phyloP scores from a whole-genome alignment of 2,329 filamentous ascomycete genomes.

The Penicillium sp. region DNA sequence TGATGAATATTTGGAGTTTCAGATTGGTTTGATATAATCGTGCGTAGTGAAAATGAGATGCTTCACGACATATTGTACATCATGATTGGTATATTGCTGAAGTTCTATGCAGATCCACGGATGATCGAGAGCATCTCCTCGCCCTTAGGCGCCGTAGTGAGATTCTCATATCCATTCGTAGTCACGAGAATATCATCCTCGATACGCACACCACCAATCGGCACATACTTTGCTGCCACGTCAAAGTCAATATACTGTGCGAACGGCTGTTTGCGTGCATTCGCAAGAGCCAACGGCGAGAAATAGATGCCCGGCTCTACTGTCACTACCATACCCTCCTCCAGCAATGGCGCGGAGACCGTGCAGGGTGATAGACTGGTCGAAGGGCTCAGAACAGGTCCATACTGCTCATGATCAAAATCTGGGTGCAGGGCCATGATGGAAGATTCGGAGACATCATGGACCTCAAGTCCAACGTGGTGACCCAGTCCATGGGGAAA shows the following conservation, averaged over 20 bases:
- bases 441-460: conserved; percentile 45
- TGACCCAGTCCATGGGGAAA: conserved; percentile 60
- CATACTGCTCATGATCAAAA: conserved; percentile 17
- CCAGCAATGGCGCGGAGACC: conserved; percentile 42
- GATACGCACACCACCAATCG: conserved; percentile 50
- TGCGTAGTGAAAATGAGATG: background rate
- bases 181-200: conserved; percentile 72
- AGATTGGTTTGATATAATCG: no score
- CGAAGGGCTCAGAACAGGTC: conserved; percentile 17
- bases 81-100: background rate
- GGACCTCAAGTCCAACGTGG: conserved; percentile 57
- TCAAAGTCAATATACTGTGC: conserved; percentile 46
- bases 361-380: conserved; percentile 35
- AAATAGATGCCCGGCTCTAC: conserved; percentile 59
- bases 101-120: conserved; percentile 22
- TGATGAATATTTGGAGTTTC: no score
- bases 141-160: conserved; percentile 74
- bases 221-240: conserved; percentile 43
- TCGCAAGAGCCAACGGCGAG: conserved; percentile 41
- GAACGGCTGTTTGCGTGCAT: conserved; percentile 35
- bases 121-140: conserved; percentile 54
- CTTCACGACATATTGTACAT: background rate
- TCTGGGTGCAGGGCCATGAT: conserved; percentile 35
- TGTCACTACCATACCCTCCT: conserved; percentile 61
- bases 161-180: conserved; percentile 68